Conservation (phyloP, 2,329 filamentous ascomycete species). For the Neoarthrinium moseri region DNA sequence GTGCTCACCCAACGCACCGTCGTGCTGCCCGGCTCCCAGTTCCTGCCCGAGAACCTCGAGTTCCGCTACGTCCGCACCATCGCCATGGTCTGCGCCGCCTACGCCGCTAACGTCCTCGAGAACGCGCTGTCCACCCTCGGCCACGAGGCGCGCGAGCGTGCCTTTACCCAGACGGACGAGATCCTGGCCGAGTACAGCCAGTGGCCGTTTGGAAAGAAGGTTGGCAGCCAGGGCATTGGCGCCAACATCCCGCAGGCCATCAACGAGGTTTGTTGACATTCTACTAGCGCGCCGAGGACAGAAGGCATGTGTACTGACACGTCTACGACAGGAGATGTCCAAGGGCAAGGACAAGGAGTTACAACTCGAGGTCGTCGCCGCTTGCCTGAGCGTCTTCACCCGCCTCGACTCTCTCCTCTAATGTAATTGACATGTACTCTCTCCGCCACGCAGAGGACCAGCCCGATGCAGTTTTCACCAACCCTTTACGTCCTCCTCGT, state of each 20-base stretch:
- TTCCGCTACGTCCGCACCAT: slow-evolving; percentile 92
- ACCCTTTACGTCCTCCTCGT: no score
- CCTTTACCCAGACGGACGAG: slow-evolving; percentile 96
- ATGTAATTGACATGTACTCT: slow-evolving; percentile 14
- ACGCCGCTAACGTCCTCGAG: slow-evolving; percentile 96
- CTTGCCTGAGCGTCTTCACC: slow-evolving; percentile 96
- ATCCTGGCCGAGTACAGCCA: slow-evolving; percentile 91
- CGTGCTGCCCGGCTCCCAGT: slow-evolving; percentile 81
- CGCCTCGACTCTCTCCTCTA: slow-evolving; percentile 93
- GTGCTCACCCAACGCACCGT: slow-evolving; percentile 92
- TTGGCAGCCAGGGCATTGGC: slow-evolving; percentile 76
- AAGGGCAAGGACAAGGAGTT: slow-evolving; percentile 89
- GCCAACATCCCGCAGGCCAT: slow-evolving; percentile 89
- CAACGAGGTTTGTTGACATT: slow-evolving; percentile 55
- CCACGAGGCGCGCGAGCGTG: slow-evolving; percentile 89
- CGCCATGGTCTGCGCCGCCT: slow-evolving; percentile 95
- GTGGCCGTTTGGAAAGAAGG: slow-evolving; percentile 91
- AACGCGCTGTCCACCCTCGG: slow-evolving; percentile 93
- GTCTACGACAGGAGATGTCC: slow-evolving; percentile 64
- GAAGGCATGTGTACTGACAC: not conserved
- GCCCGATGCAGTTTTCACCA: no score
- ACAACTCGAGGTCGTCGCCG: slow-evolving; percentile 94
- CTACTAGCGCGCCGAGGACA: no score
- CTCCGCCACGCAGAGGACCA: no score
- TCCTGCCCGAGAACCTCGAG: slow-evolving; percentile 90